Conservation (phyloP, 768 basidiomycete species). For the Tremella mesenterica region DNA sequence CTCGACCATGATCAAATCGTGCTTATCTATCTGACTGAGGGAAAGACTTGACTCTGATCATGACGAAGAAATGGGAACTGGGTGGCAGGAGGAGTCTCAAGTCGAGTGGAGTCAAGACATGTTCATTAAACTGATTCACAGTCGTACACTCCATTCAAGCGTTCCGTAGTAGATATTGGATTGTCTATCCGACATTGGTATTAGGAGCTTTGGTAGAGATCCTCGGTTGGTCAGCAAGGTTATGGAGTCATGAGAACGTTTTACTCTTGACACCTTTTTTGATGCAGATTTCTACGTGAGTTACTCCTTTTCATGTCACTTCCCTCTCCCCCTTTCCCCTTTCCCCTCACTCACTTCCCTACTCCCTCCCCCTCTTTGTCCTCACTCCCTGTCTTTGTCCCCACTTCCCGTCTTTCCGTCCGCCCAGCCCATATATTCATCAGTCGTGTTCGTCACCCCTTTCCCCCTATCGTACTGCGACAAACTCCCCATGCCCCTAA, state of each 20-base stretch:
- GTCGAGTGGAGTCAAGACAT: too few relatives aligned
- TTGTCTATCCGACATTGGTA: conserved; percentile 37
- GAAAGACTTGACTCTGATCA: too few relatives aligned
- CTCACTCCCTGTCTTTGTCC: not conserved
- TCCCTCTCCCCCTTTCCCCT: not conserved
- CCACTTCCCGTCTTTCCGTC: not conserved
- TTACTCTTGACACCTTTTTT: conserved; percentile 32
- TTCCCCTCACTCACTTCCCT: not conserved
- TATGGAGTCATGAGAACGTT: conserved; percentile 33
- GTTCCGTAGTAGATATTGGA: conserved; percentile 35
- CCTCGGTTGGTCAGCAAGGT: conserved; percentile 37
- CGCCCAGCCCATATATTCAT: not conserved
- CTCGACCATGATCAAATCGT: too few relatives aligned
- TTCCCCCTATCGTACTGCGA: too few relatives aligned
- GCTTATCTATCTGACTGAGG: too few relatives aligned
- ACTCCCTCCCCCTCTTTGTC: not conserved
- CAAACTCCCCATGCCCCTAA: too few relatives aligned
- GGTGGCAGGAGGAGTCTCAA: too few relatives aligned
- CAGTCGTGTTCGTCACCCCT: not conserved
- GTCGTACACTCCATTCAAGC: conserved; percentile 18
- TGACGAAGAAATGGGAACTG: too few relatives aligned
- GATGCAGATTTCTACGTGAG: conserved; percentile 25
- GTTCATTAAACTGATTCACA: not conserved
- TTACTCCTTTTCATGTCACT: not conserved
- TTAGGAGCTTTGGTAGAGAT: conserved; percentile 34